Evolutionary conservation across 805 yeast genomes (phyloP).

Genomic region (Candida wancherniae): DNA sequence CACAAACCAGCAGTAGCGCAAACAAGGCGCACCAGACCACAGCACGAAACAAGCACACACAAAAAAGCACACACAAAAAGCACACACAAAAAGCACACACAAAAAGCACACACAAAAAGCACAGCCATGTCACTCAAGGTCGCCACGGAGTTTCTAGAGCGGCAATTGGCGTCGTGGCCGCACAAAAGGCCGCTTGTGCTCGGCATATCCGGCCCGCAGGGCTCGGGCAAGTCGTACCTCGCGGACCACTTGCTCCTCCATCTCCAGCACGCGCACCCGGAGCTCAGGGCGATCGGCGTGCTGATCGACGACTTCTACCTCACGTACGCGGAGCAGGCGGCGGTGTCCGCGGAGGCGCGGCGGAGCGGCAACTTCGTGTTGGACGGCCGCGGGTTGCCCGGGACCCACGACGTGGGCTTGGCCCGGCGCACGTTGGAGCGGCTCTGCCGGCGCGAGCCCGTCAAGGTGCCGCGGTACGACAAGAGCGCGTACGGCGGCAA

Average conservation of each 20-base stretch:
- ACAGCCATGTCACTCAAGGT: slow-evolving; percentile 4
- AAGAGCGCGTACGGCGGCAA: slow-evolving; percentile 66
- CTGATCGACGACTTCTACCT: slow-evolving; percentile 88
- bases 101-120: background rate
- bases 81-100: no score
- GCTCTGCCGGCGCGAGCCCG: slow-evolving; percentile 21
- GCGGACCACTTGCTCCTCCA: slow-evolving; percentile 37
- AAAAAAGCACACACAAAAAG: no score
- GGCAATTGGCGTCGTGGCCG: slow-evolving; percentile 5
- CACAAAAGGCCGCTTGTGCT: slow-evolving; percentile 41
- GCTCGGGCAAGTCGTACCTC: slow-evolving; percentile 68
- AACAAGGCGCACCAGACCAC: no score
- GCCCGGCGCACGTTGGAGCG: slow-evolving; percentile 31
- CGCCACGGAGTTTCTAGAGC: slow-evolving; percentile 9
- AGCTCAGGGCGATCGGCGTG: slow-evolving; percentile 40
- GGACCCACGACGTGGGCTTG: slow-evolving; percentile 76
- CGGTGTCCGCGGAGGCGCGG: slow-evolving; percentile 31
- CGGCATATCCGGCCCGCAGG: slow-evolving; percentile 72
- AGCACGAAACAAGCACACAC: no score
- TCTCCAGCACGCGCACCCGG: slow-evolving; percentile 32
- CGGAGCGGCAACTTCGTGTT: slow-evolving; percentile 45
- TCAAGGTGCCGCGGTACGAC: slow-evolving; percentile 64
- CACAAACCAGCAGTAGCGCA: no score
- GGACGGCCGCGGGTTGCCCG: slow-evolving; percentile 85
- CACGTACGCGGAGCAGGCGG: slow-evolving; percentile 55